Evolutionary conservation across 73 alveolate species (phyloP), one percentile per base, ranked within the genome.

Genomic region (Strombidium stylifer): DNA sequence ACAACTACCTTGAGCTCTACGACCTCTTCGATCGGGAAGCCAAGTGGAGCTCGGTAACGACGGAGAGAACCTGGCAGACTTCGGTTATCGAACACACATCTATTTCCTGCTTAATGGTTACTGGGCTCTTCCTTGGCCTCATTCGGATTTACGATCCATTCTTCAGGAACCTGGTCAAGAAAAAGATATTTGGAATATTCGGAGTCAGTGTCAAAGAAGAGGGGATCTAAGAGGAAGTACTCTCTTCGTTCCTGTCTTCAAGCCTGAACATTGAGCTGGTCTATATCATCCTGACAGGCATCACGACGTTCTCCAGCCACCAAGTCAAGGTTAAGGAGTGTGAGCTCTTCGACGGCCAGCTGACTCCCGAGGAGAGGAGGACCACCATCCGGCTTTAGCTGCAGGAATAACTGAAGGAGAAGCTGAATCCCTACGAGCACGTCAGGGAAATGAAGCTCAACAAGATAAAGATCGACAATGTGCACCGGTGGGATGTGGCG

Each of bases 141-240:
- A 71, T 79, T 46, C 46, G 90, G 30, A 31, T 56, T n/a, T 35
- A 47, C 10, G 90, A 79, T 26, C 90, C 90, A 3, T 79, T 69
- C 48, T 79, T 79, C 48, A 26, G 32, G 10, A 57, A 27, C 52
- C 32, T 69, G 16, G 30, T 58, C 28, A 79, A 47, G 46, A 57
- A 45, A 24, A 19, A 35, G 21, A n/a, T 73, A 59, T 30, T 19
- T 8, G 90, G 37, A 28, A 6, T 47, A 8, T 79, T 52, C 37
- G 90, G 90, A 0, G 48, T 53, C 5, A 74, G 54, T 16, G 42
- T 66, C 8, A 36, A 28, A 20, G 14, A 32, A 64, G 21, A 3
- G 34, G 47, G 15, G 44, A 46, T 16, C 55, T 64, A 10, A 14
- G 69, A 65, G 25, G 84, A 79, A 26, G 69, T 81, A 3, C 34